phyloP scores from a whole-genome alignment of 73 alveolate species.

The Loxodes magnus region DNA sequence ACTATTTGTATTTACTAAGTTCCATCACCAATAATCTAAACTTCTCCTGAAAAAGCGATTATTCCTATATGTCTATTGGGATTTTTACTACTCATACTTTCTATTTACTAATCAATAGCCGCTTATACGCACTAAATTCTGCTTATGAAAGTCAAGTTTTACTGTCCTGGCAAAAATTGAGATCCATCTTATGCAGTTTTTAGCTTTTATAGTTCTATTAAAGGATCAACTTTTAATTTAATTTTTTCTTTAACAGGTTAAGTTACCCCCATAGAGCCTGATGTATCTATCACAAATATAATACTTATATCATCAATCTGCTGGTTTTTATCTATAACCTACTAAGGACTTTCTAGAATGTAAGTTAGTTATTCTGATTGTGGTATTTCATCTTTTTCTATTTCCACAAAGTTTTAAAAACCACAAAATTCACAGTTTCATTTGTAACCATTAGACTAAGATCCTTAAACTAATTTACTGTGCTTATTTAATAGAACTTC shows the following conservation, averaged over 20 bases:
- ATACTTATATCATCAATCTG: constrained; percentile 17
- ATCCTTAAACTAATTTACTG: not conserved
- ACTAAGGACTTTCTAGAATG: constrained; percentile 29
- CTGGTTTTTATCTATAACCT: constrained; percentile 15
- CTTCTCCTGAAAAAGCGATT: constrained; percentile 71
- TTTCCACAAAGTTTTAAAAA: constrained; percentile 12
- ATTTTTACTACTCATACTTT: constrained; percentile 31
- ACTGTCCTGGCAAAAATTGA: constrained; percentile 27
- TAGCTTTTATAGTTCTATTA: constrained; percentile 25
- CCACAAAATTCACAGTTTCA: constrained; percentile 61
- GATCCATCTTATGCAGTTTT: constrained; percentile 31
- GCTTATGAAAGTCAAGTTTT: constrained; percentile 54
- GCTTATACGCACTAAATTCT: constrained; percentile 79
- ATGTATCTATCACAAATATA: constrained; percentile 68
- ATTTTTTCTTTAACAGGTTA: constrained; percentile 47
- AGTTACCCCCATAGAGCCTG: constrained; percentile 85
- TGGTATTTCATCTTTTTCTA: constrained; percentile 54
- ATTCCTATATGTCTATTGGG: constrained; percentile 80
- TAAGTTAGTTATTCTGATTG: constrained; percentile 23
- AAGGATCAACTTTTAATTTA: constrained; percentile 14
- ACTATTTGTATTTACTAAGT: constrained; percentile 35
- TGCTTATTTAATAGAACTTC: not conserved
- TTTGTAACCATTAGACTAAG: not conserved
- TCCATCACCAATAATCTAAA: constrained; percentile 86
- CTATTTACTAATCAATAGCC: constrained; percentile 71